Evolutionary conservation across 352 stramenopile genomes (phyloP), one percentile per base, ranked within the genome.

Genomic region (Globisporangium solare): DNA sequence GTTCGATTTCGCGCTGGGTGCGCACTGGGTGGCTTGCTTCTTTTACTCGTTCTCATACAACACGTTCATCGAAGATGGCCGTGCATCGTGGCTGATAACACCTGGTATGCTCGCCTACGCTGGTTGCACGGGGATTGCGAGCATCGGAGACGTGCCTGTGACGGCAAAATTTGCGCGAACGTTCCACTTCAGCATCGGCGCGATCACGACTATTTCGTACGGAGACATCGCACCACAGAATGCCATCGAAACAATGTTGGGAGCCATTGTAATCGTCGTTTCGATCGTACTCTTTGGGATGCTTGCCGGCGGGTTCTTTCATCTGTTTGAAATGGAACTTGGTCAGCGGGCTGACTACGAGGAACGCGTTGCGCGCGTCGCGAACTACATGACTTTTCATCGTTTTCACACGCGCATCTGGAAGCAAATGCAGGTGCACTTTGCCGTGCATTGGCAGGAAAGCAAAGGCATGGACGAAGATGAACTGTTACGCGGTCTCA

Each of bases 391-490:
- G 60, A 56, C 72, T 15, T 76, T 77, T 47, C 67, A 78, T 43
- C 64, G 73, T 27, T 77, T 83, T 51, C 60, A 66, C 18, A 48
- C 68, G 20, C 64, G 68, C 14, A 68, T 71, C 31, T 72, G 68
- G 68, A 62, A 70, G 47, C 73, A 83, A 45, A 75, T 83, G 63
- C 68, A 76, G 31, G 54, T 76, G 6, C 79, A 75, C 55, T 83
- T 83, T 63, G 62, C 60, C 20, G 52, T 78, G 5, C 60, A 66
- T 31, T 83, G 73, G 73, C 67, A 71, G 11, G 68, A 78, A 48
- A 79, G 70, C 47, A 71, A 77, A 41, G 73, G 73, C 40, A 76
- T 79, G 63, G 47, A 79, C 40, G 70, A 83, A 43, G 54, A 71
- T 18, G 61, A 79, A 31, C 61, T 76, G 47, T 61, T 83, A 35